Percentiles rank a stretch among this genome's conserved stretches.
phyloP scores from a whole-genome alignment of 2,329 filamentous ascomycete genomes.

The Fusarium neocosmosporiellum region DNA sequence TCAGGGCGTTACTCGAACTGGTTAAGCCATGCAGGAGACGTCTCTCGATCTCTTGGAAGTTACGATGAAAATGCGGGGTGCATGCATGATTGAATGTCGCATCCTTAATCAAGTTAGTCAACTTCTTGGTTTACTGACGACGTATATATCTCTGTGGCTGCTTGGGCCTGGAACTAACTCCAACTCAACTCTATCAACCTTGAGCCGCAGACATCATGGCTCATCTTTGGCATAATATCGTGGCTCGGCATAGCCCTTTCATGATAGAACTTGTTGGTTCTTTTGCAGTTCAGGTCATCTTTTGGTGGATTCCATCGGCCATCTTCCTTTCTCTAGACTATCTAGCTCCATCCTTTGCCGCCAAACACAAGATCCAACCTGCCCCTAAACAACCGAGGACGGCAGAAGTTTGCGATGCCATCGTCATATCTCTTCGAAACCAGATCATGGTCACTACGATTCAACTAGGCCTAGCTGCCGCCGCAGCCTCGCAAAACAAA shows the following conservation, averaged over 20 bases:
- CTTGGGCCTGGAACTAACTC: neutral
- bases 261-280: conserved; percentile 56
- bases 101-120: conserved; percentile 22
- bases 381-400: conserved; percentile 60
- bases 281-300: conserved; percentile 53
- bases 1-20: neutral
- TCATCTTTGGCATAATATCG: neutral
- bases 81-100: neutral
- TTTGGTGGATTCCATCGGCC: conserved; percentile 59
- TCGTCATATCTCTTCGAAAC: conserved; percentile 59
- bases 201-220: neutral
- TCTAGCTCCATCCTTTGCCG: conserved; percentile 59
- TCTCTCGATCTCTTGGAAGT: neutral
- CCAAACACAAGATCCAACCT: conserved; percentile 65
- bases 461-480: conserved; percentile 35
- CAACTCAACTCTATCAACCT: neutral
- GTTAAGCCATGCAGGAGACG: neutral
- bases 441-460: conserved; percentile 55
- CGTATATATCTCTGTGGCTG: neutral
- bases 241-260: neutral
- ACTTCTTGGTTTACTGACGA: neutral
- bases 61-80: conserved; percentile 12
- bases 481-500: conserved; percentile 12
- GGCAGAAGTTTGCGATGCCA: conserved; percentile 57
- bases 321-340: conserved; percentile 57